Conservation (phyloP, 225 moss, liverwort and hornwort species). For the Pseudoscleropodium purum region DNA sequence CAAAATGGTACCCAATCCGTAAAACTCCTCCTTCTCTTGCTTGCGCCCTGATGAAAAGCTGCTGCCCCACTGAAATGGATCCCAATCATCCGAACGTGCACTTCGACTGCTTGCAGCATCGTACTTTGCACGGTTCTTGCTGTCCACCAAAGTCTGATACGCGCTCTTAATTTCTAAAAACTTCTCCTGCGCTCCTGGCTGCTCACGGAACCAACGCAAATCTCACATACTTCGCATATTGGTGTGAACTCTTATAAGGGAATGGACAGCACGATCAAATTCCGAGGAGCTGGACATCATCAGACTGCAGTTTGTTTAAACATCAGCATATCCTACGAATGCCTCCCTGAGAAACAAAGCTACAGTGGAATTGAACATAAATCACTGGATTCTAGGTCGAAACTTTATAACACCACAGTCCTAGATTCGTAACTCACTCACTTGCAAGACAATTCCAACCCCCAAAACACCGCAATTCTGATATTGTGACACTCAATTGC, state of each 20-base stretch:
- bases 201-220: slow-evolving; percentile 1
- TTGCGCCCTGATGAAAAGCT: slow-evolving; percentile 25
- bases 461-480: background rate
- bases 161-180: slow-evolving; percentile 83
- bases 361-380: background rate
- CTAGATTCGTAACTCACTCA: background rate
- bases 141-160: slow-evolving; percentile 78
- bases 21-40: slow-evolving; percentile 56
- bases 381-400: background rate
- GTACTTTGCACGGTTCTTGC: slow-evolving; percentile 66
- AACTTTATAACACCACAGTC: background rate
- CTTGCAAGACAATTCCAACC: background rate
- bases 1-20: slow-evolving; percentile 56
- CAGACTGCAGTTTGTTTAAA: background rate
- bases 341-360: background rate
- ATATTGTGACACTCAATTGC: background rate
- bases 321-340: background rate
- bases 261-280: background rate
- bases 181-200: slow-evolving; percentile 83
- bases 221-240: background rate
- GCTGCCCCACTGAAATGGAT: slow-evolving; percentile 66
- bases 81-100: slow-evolving; percentile 52
- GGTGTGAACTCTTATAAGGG: background rate
- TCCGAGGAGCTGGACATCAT: background rate
- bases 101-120: slow-evolving; percentile 57